Evolutionary conservation across 2,329 filamentous ascomycete genomes (phyloP).

Genomic region (Pleurostoma richardsiae): DNA sequence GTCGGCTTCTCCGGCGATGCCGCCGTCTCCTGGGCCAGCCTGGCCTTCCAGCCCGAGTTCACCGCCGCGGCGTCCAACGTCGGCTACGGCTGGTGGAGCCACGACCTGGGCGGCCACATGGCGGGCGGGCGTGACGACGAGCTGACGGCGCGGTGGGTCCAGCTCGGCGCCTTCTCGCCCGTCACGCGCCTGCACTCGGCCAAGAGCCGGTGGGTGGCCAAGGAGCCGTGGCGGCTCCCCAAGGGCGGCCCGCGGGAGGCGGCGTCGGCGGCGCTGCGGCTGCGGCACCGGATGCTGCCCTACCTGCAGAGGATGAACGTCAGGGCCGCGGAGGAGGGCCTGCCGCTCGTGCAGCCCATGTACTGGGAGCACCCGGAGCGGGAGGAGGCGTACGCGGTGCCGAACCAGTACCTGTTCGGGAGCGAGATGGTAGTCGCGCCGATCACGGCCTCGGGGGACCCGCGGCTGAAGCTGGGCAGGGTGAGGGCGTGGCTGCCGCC

Average conservation of each 20-base stretch:
- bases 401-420: constrained; percentile 57
- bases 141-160: constrained; percentile 54
- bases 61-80: constrained; percentile 63
- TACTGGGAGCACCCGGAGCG: constrained; percentile 54
- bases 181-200: constrained; percentile 57
- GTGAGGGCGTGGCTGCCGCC: constrained; percentile 54
- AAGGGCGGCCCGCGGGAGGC: constrained; percentile 34
- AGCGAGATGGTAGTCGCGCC: constrained; percentile 50
- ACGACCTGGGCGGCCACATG: constrained; percentile 63
- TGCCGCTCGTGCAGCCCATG: constrained; percentile 54
- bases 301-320: constrained; percentile 57
- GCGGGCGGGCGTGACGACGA: constrained; percentile 52
- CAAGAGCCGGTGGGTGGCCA: constrained; percentile 51
- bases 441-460: constrained; percentile 45
- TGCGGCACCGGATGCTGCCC: constrained; percentile 55
- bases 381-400: constrained; percentile 48
- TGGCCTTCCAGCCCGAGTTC: constrained; percentile 62
- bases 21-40: constrained; percentile 52
- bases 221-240: constrained; percentile 57
- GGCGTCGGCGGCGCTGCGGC: constrained; percentile 43
- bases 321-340: constrained; percentile 31
- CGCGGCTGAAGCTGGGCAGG: constrained; percentile 36
- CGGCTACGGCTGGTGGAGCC: constrained; percentile 64
- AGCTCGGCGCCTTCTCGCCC: constrained; percentile 56
- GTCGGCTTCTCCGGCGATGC: constrained; percentile 62